phyloP scores from a whole-genome alignment of 192 early-diverging fungal species.

The Phycomyces blakesleeanus region DNA sequence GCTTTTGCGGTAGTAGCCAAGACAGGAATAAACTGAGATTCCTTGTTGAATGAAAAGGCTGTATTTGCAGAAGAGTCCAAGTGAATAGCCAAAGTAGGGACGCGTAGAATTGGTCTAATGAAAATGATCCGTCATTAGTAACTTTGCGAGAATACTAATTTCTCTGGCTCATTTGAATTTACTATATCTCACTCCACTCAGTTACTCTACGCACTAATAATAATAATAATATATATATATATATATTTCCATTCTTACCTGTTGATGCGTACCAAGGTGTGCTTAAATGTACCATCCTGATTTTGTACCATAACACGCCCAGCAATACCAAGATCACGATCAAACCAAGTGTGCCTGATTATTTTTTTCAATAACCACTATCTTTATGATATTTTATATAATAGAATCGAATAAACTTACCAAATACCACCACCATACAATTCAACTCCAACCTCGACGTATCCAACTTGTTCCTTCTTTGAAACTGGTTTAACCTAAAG shows the following conservation, averaged over 20 bases:
- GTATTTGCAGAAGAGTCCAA: conserved; percentile 73
- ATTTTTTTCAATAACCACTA: too few relatives aligned
- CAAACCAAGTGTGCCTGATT: conserved; percentile 90
- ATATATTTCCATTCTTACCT: conserved; percentile 32
- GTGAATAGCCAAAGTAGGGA: conserved; percentile 97
- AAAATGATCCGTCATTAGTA: too few relatives aligned
- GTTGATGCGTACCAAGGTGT: conserved; percentile 74
- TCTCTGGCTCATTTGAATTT: too few relatives aligned
- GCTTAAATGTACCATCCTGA: conserved; percentile 61
- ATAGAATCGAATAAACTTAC: conserved; percentile 35
- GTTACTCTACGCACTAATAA: neutral
- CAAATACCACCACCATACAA: conserved; percentile 93
- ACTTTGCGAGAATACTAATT: too few relatives aligned
- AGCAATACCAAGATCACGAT: conserved; percentile 93
- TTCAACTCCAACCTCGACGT: conserved; percentile 89
- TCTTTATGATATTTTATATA: too few relatives aligned
- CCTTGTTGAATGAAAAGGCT: conserved; percentile 94
- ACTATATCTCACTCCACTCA: too few relatives aligned
- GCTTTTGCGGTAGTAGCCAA: conserved; percentile 68
- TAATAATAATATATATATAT: neutral
- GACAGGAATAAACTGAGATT: conserved; percentile 87
- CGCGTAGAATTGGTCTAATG: conserved; percentile 79
- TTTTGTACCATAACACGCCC: conserved; percentile 87
- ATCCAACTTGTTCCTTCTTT: conserved; percentile 82
- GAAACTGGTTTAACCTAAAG: conserved; percentile 95